Evolutionary conservation across 2,329 filamentous ascomycete species (phyloP).

Genomic region (Phaeoacremonium minimum): DNA sequence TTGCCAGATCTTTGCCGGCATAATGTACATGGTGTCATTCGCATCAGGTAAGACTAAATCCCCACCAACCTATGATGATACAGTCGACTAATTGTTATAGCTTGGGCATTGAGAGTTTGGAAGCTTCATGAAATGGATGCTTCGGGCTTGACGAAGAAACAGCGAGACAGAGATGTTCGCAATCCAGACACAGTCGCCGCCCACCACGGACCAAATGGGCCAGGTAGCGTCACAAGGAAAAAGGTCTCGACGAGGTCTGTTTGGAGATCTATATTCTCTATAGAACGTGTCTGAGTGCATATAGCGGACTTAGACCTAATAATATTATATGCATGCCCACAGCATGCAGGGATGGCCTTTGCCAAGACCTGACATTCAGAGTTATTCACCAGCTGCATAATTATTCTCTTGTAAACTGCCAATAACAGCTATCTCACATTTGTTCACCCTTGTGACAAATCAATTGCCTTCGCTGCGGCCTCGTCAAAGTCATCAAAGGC

Average conservation of each 20-base stretch:
- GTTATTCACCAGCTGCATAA: too few species aligned
- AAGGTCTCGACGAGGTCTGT: constrained; percentile 6
- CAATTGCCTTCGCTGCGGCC: constrained; percentile 63
- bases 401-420: too few species aligned
- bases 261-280: constrained; percentile 9
- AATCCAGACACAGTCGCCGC: constrained; percentile 17
- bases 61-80: not conserved
- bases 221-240: too few species aligned
- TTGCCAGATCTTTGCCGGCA: constrained; percentile 54
- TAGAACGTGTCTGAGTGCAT: constrained; percentile 12
- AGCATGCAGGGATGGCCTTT: too few species aligned
- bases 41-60: constrained; percentile 27
- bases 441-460: too few species aligned
- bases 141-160: constrained; percentile 19
- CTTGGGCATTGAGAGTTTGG: constrained; percentile 37
- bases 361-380: too few species aligned
- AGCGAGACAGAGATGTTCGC: constrained; percentile 19
- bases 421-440: too few species aligned
- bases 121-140: constrained; percentile 33
- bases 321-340: constrained; percentile 30
- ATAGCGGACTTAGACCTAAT: constrained; percentile 3
- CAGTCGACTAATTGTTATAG: constrained; percentile 13
- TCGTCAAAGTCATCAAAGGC: constrained; percentile 74
- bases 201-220: too few species aligned
- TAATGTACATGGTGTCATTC: constrained; percentile 55